Evolutionary conservation across 441 rosid genomes (phyloP), one percentile per base, ranked within the genome.

Genomic region (Dalechampia spathulata): DNA sequence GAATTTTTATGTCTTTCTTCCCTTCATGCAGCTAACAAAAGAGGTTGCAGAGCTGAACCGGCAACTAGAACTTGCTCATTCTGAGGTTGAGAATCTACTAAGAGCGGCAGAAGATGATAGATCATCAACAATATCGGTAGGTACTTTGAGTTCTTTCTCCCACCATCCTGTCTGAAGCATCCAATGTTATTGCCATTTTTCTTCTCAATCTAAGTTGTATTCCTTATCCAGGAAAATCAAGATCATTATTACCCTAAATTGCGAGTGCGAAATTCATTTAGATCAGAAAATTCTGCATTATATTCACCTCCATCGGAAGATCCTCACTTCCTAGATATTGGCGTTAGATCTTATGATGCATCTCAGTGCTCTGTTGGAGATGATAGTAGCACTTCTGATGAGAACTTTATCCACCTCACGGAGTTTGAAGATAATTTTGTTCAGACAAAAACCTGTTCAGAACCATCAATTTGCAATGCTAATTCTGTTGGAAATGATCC

Each of bases 261-360:
- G 68, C 80, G 86, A n/a, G 85, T 87, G 64, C 83, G 75, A 41
- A 71, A 61, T 55, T 81, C 97, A 42, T 85, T 83, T 85, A 89
- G 67, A 60, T 81, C 74, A 54, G 86, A 72, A 46, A 63, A 54
- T 65, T 63, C 78, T 40, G 46, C 62, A 63, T 66, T 80, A 40
- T 80, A 67, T 53, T 58, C 64, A 57, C 70, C 69, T 41, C 34
- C 57, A 55, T 46, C 61, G 19, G 74, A 52, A 36, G 77, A 73
- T 52, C 68, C 71, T 52, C 72, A 37, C 12, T 56, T 52, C 49
- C 47, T 72, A 40, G 69, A 62, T 59, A 52, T 61, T 45, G 63
- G 76, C 52, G 60, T 67, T 53, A 63, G 75, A 62, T 65, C 83
- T 39, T 73, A 71, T 49, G 65, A 69, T 52, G 71, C 77, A 46